Evolutionary conservation across 106 monocot species (phyloP), one percentile per base, ranked within the genome.

Genomic region (Vanilla planifolia): DNA sequence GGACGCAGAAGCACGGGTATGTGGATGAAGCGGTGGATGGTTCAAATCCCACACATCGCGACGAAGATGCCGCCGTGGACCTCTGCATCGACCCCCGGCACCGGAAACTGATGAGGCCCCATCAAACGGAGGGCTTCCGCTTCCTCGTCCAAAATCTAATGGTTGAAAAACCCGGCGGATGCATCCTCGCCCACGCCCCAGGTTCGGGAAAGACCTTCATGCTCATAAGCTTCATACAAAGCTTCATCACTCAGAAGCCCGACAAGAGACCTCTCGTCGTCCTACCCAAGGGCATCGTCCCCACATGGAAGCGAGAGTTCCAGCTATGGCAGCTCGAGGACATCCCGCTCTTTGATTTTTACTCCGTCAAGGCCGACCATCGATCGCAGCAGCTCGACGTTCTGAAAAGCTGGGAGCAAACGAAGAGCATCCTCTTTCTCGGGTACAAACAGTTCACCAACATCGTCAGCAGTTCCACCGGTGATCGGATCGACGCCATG

Each of bases 171-270:
- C 96, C 96, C 13, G 80, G 90, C 5, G 96, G 96, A 50, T 96
- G 90, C 63, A 91, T 96, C 62, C 67, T 96, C 5, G 96, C 96
- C 67, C 96, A 96, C 65, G 96, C 96, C 2, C 96, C 96, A 21
- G 96, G 96, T 13, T 96, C 96, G 35, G 96, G 94, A 28, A 96
- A 96, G 45, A 96, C 90, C 6, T 90, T 96, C 40, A 96, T 96
- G 96, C 78, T 96, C 33, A 96, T 96, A 50, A 84, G 86, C 68
- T 96, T 96, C 61, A 86, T 96, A 63, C 96, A 96, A 60, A 91
- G 96, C 68, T 96, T 96, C 51, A 62, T 96, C 55, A 86, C 86
- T 3, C 81, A 75, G 66, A 77, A 84, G 66, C 90, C 84, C 1
- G 48, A 52, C 43, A 73, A 81, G 29, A 86, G 86, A 65, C 86